These are phyloP conservation scores for Drechslera avenae DNA, from an alignment of 2,329 filamentous ascomycete genomes.

Conservation along the genomic window DNA sequence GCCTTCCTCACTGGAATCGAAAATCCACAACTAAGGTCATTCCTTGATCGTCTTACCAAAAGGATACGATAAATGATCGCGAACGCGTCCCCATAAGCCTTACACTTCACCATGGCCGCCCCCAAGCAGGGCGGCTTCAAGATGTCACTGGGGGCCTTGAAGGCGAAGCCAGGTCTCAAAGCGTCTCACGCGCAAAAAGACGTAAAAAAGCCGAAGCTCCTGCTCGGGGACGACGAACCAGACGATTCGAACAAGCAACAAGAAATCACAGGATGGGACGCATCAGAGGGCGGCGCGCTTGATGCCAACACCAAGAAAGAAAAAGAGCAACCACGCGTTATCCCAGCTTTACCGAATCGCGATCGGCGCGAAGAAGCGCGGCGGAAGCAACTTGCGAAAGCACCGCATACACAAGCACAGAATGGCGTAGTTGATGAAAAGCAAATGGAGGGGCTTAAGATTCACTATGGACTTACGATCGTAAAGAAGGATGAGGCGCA, in stretches of 20 bases:
- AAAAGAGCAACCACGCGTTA: slow-evolving; percentile 59
- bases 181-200: slow-evolving; percentile 19
- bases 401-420: slow-evolving; percentile 56
- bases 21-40: not conserved
- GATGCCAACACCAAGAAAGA: slow-evolving; percentile 43
- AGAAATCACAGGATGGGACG: slow-evolving; percentile 62
- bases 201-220: slow-evolving; percentile 34
- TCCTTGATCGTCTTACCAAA: not conserved
- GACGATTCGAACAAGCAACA: slow-evolving; percentile 33
- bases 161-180: slow-evolving; percentile 37
- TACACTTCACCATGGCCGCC: slow-evolving; percentile 41
- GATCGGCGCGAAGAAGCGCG: slow-evolving; percentile 65
- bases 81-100: not conserved
- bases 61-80: not conserved
- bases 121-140: slow-evolving; percentile 43
- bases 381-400: slow-evolving; percentile 62
- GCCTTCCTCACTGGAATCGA: not conserved
- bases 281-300: slow-evolving; percentile 56
- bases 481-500: slow-evolving; percentile 40
- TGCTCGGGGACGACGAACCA: slow-evolving; percentile 40
- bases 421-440: slow-evolving; percentile 39
- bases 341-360: slow-evolving; percentile 63
- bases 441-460: slow-evolving; percentile 47
- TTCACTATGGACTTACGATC: slow-evolving; percentile 60
- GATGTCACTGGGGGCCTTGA: slow-evolving; percentile 40